Base-by-base conservation (phyloP, 306 rosid species). In the Acacia confusa region DNA sequence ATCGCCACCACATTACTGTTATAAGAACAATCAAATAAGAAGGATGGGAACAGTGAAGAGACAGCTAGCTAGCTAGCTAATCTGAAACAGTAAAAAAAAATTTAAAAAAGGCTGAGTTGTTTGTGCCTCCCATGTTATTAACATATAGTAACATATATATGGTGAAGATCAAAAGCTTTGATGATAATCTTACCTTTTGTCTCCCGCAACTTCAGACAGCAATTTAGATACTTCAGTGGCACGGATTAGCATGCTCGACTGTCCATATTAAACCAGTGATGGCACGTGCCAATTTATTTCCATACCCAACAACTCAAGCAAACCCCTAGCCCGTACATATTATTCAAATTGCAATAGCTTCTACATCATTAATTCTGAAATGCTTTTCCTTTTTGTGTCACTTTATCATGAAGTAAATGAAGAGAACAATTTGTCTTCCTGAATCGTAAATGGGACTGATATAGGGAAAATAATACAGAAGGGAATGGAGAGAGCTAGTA, bases 181-280 rank as follows among this genome's bases (percentile, higher is more conserved):
- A 36, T 61, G 61, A 76, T 60, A 63, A 63, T 7, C 80, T 61
- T 60, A 76, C 70, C 72, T 60, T 76, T 76, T 76, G 72, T 76
- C 72, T 61, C 80, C 80, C 58, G 58, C 72, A 64, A 60, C 72
- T 76, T 72, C 44, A 48, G 63, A 72, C 63, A 48, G 44, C 77
- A 72, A 72, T 47, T 41, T 48, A 27, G 80, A 60, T 25, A 24
- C 70, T 61, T 76, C 28, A 60, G 57, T 63, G 58, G 72, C 70
- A 76, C 72, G 72, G 44, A 61, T 76, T 76, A 60, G 38, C 58
- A 64, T 60, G 72, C 16, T 75, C 45, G 75, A 71, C 36, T n/a
- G 74, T 69, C 32, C 78, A 53, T 52, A 20, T 40, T 17, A 24
- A 32, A 75, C 52, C 52, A 57, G 69, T 27, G 50, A 52, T 57